Percentiles rank a stretch among this genome's conserved stretches.
Evolutionary conservation across 495 filamentous ascomycete genomes (phyloP).

Genomic region (Articulospora tetracladia): DNA sequence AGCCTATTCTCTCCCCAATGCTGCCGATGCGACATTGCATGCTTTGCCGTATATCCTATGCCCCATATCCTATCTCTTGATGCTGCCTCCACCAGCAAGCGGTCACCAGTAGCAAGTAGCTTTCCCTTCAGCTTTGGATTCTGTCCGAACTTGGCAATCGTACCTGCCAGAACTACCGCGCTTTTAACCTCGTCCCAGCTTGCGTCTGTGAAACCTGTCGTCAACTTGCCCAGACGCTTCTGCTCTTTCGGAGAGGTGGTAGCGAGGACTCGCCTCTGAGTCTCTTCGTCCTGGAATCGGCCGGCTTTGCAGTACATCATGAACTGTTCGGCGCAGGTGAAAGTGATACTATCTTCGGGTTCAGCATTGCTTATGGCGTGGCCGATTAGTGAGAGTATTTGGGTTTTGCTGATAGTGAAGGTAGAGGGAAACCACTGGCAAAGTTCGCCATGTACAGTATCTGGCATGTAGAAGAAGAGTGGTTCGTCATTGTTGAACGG

Average conservation of each 20-base stretch:
- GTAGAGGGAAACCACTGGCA: slow-evolving; percentile 30
- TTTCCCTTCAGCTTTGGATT: slow-evolving; percentile 26
- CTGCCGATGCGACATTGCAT: slow-evolving; percentile 23
- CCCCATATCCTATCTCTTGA: slow-evolving; percentile 31
- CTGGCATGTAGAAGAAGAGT: too few species aligned
- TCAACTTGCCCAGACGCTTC: slow-evolving; percentile 27
- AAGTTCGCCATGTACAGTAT: slow-evolving; percentile 26
- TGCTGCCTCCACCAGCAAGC: slow-evolving; percentile 29
- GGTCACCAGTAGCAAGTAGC: slow-evolving; percentile 28
- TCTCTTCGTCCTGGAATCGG: slow-evolving; percentile 26
- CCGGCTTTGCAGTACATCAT: slow-evolving; percentile 37
- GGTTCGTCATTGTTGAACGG: too few species aligned
- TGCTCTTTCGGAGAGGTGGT: slow-evolving; percentile 26
- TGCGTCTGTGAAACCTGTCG: slow-evolving; percentile 23
- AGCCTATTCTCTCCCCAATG: slow-evolving; percentile 31
- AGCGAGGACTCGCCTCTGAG: slow-evolving; percentile 22
- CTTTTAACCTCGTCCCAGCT: slow-evolving; percentile 30
- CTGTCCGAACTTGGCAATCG: slow-evolving; percentile 31
- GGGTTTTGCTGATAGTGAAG: slow-evolving; percentile 25
- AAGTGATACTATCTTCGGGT: slow-evolving; percentile 23
- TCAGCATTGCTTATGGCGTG: slow-evolving; percentile 23
- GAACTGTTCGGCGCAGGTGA: slow-evolving; percentile 34
- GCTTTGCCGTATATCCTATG: slow-evolving; percentile 32
- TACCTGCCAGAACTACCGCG: slow-evolving; percentile 27
- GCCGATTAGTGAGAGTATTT: slow-evolving; percentile 25